Evolutionary conservation across 495 filamentous ascomycete species (phyloP).

Genomic region (Penicillium egyptiacum): DNA sequence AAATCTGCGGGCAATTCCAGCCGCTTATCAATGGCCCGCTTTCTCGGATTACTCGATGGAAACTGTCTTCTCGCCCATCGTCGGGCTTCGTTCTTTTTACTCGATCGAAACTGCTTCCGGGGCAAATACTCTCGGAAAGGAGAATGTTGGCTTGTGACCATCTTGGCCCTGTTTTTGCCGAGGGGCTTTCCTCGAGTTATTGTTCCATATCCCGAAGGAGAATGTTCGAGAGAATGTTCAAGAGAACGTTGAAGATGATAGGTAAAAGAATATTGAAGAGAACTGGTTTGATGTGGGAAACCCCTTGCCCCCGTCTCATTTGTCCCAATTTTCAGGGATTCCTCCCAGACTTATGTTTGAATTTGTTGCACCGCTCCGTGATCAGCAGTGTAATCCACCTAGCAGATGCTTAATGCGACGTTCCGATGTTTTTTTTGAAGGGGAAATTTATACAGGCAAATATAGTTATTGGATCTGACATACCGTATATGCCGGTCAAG

Average conservation of each 20-base stretch:
- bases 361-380: background rate
- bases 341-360: background rate
- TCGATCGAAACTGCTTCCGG: slow-evolving; percentile 21
- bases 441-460: background rate
- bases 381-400: slow-evolving; percentile 10
- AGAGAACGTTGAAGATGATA: background rate
- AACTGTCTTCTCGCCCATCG: background rate
- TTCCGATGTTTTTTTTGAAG: background rate
- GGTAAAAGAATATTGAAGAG: background rate
- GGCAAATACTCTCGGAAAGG: slow-evolving; percentile 2
- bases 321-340: background rate
- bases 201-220: background rate
- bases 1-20: background rate
- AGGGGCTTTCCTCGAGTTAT: background rate
- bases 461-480: background rate
- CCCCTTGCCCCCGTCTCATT: background rate
- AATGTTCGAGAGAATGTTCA: too few relatives aligned
- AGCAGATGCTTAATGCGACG: slow-evolving; percentile 20
- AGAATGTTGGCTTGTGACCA: background rate
- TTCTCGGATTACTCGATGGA: slow-evolving; percentile 1
- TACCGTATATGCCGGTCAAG: background rate
- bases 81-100: background rate
- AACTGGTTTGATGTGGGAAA: background rate
- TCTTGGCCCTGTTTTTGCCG: background rate
- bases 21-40: slow-evolving; percentile 5